phyloP scores from a whole-genome alignment of 345 rosid species.

The Bretschneidera sinensis region DNA sequence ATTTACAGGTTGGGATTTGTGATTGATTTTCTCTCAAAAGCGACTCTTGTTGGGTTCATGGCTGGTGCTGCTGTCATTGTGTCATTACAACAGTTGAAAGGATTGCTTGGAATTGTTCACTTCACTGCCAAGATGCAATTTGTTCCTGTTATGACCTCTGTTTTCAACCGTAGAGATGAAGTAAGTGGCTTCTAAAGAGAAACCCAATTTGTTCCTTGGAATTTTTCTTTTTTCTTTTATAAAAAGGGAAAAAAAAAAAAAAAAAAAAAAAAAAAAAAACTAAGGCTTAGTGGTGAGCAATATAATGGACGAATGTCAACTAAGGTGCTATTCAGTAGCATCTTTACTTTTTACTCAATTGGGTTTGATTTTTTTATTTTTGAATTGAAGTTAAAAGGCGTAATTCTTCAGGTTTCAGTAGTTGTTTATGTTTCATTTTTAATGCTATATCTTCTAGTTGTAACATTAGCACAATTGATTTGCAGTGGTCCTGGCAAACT shows the following conservation, averaged over 20 bases:
- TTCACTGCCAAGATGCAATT: slow-evolving; percentile 88
- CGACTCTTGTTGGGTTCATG: slow-evolving; percentile 92
- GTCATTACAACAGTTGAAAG: slow-evolving; percentile 88
- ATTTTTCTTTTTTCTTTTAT: too few species aligned
- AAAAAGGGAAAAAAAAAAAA: too few species aligned
- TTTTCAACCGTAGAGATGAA: slow-evolving; percentile 51
- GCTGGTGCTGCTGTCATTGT: slow-evolving; percentile 98
- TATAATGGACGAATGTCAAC: slow-evolving; percentile 6
- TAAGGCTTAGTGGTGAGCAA: too few species aligned
- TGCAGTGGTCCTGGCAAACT: slow-evolving; percentile 98
- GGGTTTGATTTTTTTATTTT: too few species aligned
- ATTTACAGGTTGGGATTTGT: slow-evolving; percentile 82
- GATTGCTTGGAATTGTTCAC: slow-evolving; percentile 91
- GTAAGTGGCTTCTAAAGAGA: slow-evolving; percentile 28
- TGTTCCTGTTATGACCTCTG: slow-evolving; percentile 59
- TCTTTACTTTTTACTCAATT: too few species aligned
- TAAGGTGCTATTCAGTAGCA: not conserved
- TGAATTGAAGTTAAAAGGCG: too few species aligned
- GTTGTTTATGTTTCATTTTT: slow-evolving; percentile 4
- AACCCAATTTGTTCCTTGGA: slow-evolving; percentile 3
- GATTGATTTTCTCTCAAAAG: slow-evolving; percentile 95
- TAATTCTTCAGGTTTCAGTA: not conserved
- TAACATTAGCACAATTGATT: not conserved
- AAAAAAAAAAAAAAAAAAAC: too few species aligned
- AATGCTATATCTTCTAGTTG: not conserved